Evolutionary conservation across 306 rosid genomes (phyloP), one percentile per base, ranked within the genome.

Genomic region (Benincasa hispida): DNA sequence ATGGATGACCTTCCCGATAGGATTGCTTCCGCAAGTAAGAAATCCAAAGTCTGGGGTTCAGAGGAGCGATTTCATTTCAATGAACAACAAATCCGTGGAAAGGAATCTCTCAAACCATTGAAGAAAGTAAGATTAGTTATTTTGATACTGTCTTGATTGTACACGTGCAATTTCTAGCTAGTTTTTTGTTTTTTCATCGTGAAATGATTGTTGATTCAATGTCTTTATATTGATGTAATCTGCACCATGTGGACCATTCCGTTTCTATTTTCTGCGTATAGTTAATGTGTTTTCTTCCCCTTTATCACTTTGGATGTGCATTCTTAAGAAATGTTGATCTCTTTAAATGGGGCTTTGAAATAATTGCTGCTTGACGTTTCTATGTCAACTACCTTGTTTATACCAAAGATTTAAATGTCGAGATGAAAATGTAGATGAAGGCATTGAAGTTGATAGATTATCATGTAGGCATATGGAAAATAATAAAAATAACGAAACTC

Each of bases 1-100:
- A 21, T 5, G 19, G 42, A n/a, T 48, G 51, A 14, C 65, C 76
- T 15, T 45, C 57, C 17, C 22, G 82, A 63, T 32, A 56, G 14
- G 41, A 76, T 32, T 72, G 76, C 39, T 67, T 72, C 50, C 56
- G 45, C 57, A 68, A 76, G 66, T 77, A 85, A 87, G 84, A 85
- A 81, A 77, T 48, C 84, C 15, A 77, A 76, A 37, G 2, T 66
- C 17, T 39, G 73, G 53, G 53, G 32, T n/a, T 66, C 51, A n/a
- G 53, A 66, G 19, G 53, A 66, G 51, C 25, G 53, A 19, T 67
- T 66, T 28, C 73, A 39, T 66, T 68, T 45, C 21, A 30, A 25
- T 17, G 13, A 22, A 1, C 76, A 15, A 17, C 39, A 30, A 48
- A 8, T 30, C 59, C 24, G 15, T 72, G 59, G 25, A 22, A 72